These are phyloP conservation scores for Rosa lucieae DNA, from an alignment of 306 rosid genomes.

Conservation along the genomic window DNA sequence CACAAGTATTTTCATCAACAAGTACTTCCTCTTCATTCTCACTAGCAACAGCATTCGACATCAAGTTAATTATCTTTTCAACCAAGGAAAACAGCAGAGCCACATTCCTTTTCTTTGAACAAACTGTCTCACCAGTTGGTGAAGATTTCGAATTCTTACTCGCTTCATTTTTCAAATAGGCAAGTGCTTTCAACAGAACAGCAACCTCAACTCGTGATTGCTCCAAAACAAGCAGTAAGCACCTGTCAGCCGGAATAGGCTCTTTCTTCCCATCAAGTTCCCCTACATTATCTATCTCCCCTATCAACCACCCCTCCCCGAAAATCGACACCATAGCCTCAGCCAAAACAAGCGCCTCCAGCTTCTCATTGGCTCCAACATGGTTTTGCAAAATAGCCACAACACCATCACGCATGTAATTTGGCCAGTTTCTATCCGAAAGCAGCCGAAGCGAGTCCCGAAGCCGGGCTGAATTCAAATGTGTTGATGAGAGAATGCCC, in stretches of 20 bases:
- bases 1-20: slow-evolving; percentile 56
- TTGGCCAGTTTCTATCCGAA: slow-evolving; percentile 53
- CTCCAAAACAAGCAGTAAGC: slow-evolving; percentile 86
- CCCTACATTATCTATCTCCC: slow-evolving; percentile 25
- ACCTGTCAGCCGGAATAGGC: slow-evolving; percentile 72
- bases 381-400: slow-evolving; percentile 79
- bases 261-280: slow-evolving; percentile 36
- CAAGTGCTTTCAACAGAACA: slow-evolving; percentile 79
- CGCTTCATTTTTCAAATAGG: slow-evolving; percentile 75
- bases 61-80: slow-evolving; percentile 72
- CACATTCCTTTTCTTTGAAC: slow-evolving; percentile 57
- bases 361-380: slow-evolving; percentile 78
- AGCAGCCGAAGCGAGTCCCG: neutral
- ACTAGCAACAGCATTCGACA: slow-evolving; percentile 40
- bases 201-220: slow-evolving; percentile 92
- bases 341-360: slow-evolving; percentile 80
- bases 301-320: slow-evolving; percentile 76
- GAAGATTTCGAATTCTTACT: slow-evolving; percentile 45
- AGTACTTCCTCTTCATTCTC: slow-evolving; percentile 64
- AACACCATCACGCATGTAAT: slow-evolving; percentile 62
- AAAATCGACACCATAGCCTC: slow-evolving; percentile 64
- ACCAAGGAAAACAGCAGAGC: slow-evolving; percentile 77
- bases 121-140: slow-evolving; percentile 47
- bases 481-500: too few species aligned
- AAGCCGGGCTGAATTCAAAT: too few species aligned